phyloP scores from a whole-genome alignment of 2,329 filamentous ascomycete species.

The Byssochlamys sp. region DNA sequence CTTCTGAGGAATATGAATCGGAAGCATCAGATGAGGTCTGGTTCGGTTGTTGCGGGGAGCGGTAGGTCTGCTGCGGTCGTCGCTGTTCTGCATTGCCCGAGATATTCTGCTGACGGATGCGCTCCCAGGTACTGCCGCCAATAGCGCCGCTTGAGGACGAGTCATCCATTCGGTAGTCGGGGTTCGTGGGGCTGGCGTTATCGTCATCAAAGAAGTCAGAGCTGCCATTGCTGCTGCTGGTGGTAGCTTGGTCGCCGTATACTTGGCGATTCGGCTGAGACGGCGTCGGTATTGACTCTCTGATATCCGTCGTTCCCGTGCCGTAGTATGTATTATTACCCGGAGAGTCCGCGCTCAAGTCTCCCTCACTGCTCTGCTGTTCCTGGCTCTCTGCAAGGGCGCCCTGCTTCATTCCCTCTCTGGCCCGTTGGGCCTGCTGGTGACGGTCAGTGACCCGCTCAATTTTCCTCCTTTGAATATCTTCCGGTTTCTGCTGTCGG shows the following conservation, averaged over 20 bases:
- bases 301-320: not conserved
- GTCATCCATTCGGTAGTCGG: conserved; percentile 18
- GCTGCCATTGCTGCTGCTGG: conserved; percentile 3
- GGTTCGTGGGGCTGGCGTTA: conserved; percentile 28
- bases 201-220: conserved; percentile 25
- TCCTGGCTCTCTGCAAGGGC: conserved; percentile 1
- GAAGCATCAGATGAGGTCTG: conserved; percentile 2
- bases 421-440: not conserved
- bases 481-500: conserved; percentile 11
- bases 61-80: not conserved
- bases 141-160: not conserved
- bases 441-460: conserved; percentile 7
- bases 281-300: not conserved
- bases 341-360: not conserved
- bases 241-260: not conserved
- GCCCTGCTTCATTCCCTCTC: conserved; percentile 2
- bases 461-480: conserved; percentile 12
- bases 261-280: not conserved
- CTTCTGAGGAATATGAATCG: conserved; percentile 3
- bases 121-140: conserved; percentile 29
- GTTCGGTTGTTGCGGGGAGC: conserved; percentile 2
- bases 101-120: conserved; percentile 23
- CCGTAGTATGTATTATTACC: not conserved
- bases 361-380: not conserved
- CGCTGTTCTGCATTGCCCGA: not conserved